These are phyloP conservation scores for Mortierella claussenii DNA, from an alignment of 192 early-diverging fungal species.

Conservation along the genomic window DNA sequence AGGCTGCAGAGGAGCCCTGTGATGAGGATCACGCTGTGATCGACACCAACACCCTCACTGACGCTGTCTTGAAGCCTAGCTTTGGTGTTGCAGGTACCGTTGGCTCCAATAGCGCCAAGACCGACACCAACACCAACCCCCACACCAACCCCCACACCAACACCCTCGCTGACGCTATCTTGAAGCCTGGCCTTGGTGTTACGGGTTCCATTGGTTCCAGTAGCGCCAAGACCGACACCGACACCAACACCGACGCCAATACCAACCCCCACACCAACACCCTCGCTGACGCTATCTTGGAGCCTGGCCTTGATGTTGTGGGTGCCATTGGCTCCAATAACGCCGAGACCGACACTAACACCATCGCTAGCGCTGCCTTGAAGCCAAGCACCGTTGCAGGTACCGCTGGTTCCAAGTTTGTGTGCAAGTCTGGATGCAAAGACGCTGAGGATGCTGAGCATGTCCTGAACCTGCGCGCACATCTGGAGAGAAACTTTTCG, in stretches of 20 bases:
- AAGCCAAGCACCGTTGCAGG: neutral
- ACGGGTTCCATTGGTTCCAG: neutral
- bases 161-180: neutral
- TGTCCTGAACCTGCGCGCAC: conserved; percentile 18
- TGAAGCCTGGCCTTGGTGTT: neutral
- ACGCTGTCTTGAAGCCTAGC: neutral
- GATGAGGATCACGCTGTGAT: too few species aligned
- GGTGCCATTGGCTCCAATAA: neutral
- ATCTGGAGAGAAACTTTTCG: conserved; percentile 24
- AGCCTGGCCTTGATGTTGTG: neutral
- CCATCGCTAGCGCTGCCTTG: too few species aligned
- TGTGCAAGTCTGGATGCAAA: conserved; percentile 50
- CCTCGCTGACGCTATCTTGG: too few species aligned
- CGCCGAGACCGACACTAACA: neutral
- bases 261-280: neutral
- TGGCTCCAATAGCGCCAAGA: neutral
- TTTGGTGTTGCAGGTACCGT: neutral
- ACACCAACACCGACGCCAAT: too few species aligned
- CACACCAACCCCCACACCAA: too few species aligned
- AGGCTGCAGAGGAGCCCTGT: too few species aligned
- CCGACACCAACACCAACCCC: neutral
- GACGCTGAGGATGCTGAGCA: conserved; percentile 20
- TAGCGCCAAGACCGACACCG: neutral
- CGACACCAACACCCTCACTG: too few species aligned
- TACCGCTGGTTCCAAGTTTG: conserved; percentile 19